These are phyloP conservation scores for Favolaschia claudopus DNA, from an alignment of 768 basidiomycete species.

Conservation along the genomic window DNA sequence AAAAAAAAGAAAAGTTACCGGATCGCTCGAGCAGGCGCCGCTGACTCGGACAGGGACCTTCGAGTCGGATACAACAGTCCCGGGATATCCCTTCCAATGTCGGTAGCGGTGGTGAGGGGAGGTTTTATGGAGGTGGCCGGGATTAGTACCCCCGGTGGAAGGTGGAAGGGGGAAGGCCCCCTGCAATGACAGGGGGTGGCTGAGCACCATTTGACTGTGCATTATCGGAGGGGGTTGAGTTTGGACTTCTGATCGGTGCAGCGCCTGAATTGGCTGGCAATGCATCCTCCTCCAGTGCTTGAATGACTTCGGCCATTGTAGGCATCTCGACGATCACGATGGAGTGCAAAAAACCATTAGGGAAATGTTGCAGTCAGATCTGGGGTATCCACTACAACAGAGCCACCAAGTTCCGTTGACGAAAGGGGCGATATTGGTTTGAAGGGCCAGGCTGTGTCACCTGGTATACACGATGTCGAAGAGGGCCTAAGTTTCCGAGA, in stretches of 20 bases:
- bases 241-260: constrained; percentile 46
- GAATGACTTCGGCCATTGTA: constrained; percentile 74
- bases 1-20: too few species aligned
- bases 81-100: too few species aligned
- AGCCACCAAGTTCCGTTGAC: constrained; percentile 49
- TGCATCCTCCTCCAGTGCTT: constrained; percentile 78
- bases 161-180: constrained; percentile 76
- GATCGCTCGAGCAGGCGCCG: too few species aligned
- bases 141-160: too few species aligned
- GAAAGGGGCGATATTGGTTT: constrained; percentile 67
- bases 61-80: too few species aligned
- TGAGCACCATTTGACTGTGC: constrained; percentile 29
- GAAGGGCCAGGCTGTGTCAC: constrained; percentile 73
- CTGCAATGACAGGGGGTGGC: constrained; percentile 61
- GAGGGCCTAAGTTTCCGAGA: constrained; percentile 88
- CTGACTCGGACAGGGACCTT: too few species aligned
- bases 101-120: too few species aligned
- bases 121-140: too few species aligned
- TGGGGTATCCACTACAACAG: constrained; percentile 12
- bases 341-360: constrained; percentile 68
- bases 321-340: constrained; percentile 91
- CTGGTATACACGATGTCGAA: constrained; percentile 78
- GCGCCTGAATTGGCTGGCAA: constrained; percentile 50
- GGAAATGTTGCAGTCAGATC: constrained; percentile 40
- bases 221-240: constrained; percentile 36